Base-by-base conservation (phyloP, 257 asterid species). In the Nicotiana tomentosiformis region DNA sequence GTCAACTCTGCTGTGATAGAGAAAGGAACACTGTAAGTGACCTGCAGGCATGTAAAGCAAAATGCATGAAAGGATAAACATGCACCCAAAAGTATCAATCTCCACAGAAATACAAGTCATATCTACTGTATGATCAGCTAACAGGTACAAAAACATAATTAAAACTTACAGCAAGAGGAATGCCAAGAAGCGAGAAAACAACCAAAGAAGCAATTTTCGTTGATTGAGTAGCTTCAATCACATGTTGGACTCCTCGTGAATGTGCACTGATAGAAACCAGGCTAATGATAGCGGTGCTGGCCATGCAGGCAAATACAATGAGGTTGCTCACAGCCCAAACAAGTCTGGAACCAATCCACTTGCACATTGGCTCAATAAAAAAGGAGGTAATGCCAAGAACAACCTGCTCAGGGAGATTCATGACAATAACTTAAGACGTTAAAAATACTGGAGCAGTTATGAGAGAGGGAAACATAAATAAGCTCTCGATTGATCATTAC, bases 1-100 rank as follows among this genome's bases (percentile, higher is more conserved):
- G 99, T 96, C 87, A 96, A 82, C 89, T 94, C 99, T 8, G 98
- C 98, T 6, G 98, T 94, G 85, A 96, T 91, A 66, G 98, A 95
- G 87, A 96, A 96, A 78, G 98, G 99, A 84, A 96, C 98, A 49
- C 97, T 94, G 83, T 96, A 96, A 10, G 99, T 96, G 82, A 96
- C 79, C 99, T 96, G 83, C 89, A 88, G 85, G 43, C 79, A 77
- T 51, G 78, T 3, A 82, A 86, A 81, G 76, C 62, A 55, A 82
- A 88, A 32, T 33, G 82, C 66, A 81, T 84, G 58, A 84, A 68
- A 32, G 64, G 32, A 29, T 77, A 70, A 82, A 66, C 35, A 9
- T 23, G 58, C 74, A 26, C 30, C 55, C 68, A 39, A 46, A 80
- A 65, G 65, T 64, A 68, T 46, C 58, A 20, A 6, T n/a, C 26